A percentile compares a stretch with the other conserved stretches of the same genome.
Evolutionary conservation across 2,329 filamentous ascomycete species (phyloP).

Genomic region (Dactylellina haptotyla): DNA sequence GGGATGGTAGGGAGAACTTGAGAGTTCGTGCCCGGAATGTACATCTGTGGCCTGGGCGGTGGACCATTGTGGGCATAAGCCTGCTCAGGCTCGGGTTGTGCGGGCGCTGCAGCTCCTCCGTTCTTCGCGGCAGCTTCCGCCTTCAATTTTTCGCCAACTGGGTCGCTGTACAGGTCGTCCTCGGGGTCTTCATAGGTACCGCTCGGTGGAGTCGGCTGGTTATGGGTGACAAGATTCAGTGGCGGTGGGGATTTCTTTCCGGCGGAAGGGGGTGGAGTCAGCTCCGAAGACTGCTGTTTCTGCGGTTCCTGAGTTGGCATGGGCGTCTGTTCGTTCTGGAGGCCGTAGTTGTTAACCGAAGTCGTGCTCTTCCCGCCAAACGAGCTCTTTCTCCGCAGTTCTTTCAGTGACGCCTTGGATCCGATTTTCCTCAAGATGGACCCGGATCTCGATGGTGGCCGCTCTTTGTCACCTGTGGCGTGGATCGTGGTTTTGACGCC

Average conservation of each 20-base stretch:
- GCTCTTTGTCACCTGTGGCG: conserved; percentile 22
- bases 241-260: conserved; percentile 49
- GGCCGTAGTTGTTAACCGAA: conserved; percentile 38
- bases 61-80: conserved; percentile 24
- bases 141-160: conserved; percentile 38
- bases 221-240: conserved; percentile 29
- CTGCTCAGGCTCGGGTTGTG: background rate
- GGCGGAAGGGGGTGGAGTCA: conserved; percentile 47
- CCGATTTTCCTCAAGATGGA: conserved; percentile 48
- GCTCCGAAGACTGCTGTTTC: conserved; percentile 26
- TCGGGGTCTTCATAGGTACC: conserved; percentile 32
- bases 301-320: conserved; percentile 19
- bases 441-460: conserved; percentile 46
- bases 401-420: conserved; percentile 39
- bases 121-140: conserved; percentile 35
- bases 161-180: conserved; percentile 48
- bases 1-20: conserved; percentile 49
- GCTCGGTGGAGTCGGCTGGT: conserved; percentile 41
- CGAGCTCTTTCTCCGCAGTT: conserved; percentile 44
- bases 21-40: conserved; percentile 48
- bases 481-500: conserved; percentile 32
- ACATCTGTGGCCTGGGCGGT: conserved; percentile 41
- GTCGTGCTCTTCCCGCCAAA: conserved; percentile 47
- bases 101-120: conserved; percentile 3
- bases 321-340: conserved; percentile 33